Evolutionary conservation across 768 basidiomycete genomes (phyloP).

Genomic region (Lactarius sp.): DNA sequence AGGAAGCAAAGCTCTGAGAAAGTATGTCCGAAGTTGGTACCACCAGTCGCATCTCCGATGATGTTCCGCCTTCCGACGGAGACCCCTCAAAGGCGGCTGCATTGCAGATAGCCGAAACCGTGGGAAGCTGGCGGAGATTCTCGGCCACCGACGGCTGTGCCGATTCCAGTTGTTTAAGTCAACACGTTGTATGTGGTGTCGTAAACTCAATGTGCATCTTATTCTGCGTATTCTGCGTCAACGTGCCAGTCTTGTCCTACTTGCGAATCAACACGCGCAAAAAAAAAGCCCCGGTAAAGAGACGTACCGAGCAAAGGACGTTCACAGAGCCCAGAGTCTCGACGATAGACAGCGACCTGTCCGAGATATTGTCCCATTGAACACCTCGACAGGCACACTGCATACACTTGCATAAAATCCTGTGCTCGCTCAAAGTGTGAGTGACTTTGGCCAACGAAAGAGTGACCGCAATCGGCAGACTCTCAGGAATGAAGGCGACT

Average conservation of each 20-base stretch:
- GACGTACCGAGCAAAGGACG: constrained; percentile 37
- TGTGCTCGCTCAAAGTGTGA: constrained; percentile 47
- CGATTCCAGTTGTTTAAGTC: constrained; percentile 3
- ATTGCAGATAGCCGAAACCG: constrained; percentile 48
- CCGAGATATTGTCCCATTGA: not conserved
- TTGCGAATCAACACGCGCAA: no score
- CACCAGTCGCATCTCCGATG: constrained; percentile 55
- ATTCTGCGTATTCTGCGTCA: constrained; percentile 60
- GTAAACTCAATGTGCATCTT: constrained; percentile 48
- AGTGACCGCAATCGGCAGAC: constrained; percentile 52
- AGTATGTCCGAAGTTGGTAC: no score
- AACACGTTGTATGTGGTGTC: constrained; percentile 30
- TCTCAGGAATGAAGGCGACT: constrained; percentile 47
- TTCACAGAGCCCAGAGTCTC: constrained; percentile 63
- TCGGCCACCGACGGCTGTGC: constrained; percentile 10
- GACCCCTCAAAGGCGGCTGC: constrained; percentile 41
- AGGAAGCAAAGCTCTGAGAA: not conserved
- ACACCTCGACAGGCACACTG: not conserved
- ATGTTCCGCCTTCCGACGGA: constrained; percentile 32
- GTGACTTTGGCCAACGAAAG: constrained; percentile 46
- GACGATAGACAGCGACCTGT: constrained; percentile 51
- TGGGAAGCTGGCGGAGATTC: constrained; percentile 30
- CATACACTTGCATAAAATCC: constrained; percentile 42
- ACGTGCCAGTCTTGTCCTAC: constrained; percentile 55
- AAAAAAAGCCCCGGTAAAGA: not conserved